Conservation (phyloP, 179 eudicot species). For the Beta macrorhiza region DNA sequence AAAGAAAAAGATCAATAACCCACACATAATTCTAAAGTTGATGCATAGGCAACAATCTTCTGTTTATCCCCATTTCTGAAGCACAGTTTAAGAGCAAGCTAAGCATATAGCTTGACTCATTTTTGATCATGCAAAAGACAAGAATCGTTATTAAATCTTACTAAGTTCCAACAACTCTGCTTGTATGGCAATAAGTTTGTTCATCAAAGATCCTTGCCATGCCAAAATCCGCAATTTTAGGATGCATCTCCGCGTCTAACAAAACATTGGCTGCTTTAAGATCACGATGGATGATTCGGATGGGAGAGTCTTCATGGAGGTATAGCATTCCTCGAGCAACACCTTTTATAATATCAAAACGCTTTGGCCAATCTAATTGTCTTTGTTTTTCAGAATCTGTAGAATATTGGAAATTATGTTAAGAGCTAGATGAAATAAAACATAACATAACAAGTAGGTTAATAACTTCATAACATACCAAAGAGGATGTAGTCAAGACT, state of each 20-base stretch:
- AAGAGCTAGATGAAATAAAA: background rate
- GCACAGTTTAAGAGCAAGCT: background rate
- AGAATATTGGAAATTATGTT: background rate
- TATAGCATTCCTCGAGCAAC: slow-evolving; percentile 33
- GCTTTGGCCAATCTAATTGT: slow-evolving; percentile 26
- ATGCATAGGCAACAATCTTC: background rate
- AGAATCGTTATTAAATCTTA: background rate
- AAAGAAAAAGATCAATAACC: background rate
- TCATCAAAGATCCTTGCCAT: slow-evolving; percentile 32
- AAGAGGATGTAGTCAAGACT: slow-evolving; percentile 32
- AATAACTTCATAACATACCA: slow-evolving; percentile 17
- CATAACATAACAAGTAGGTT: background rate
- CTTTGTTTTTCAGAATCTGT: slow-evolving; percentile 23
- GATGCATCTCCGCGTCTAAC: slow-evolving; percentile 28
- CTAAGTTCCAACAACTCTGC: slow-evolving; percentile 29
- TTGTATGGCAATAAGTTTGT: slow-evolving; percentile 24
- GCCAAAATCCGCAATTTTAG: slow-evolving; percentile 35
- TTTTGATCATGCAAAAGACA: background rate
- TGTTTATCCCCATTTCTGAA: background rate
- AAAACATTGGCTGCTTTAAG: slow-evolving; percentile 31
- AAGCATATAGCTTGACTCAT: background rate
- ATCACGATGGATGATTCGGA: slow-evolving; percentile 30
- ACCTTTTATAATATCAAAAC: slow-evolving; percentile 30
- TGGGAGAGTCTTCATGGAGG: slow-evolving; percentile 34
- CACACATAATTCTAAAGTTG: background rate